Evolutionary conservation across 768 basidiomycete genomes (phyloP).

Genomic region (Lanmaoa rubissima): DNA sequence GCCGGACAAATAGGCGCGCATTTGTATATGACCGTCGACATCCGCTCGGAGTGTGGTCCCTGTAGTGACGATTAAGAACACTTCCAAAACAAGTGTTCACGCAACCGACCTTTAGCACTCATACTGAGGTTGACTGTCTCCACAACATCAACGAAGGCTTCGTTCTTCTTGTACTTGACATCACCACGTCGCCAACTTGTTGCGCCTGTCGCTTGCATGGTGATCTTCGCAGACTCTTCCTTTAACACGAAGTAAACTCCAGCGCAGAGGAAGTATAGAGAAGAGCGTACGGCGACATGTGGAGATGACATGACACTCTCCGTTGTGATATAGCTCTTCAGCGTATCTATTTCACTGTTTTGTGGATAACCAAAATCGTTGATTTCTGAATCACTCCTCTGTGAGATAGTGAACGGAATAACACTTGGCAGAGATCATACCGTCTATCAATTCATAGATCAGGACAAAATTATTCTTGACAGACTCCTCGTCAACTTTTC

Average conservation of each 20-base stretch:
- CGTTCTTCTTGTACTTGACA: constrained; percentile 99
- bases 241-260: constrained; percentile 30
- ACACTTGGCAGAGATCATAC: constrained; percentile 40
- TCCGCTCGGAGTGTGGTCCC: constrained; percentile 92
- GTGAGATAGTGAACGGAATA: constrained; percentile 6
- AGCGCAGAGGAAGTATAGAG: not conserved
- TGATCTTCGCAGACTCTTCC: constrained; percentile 98
- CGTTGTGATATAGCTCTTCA: constrained; percentile 97
- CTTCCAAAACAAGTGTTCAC: not conserved
- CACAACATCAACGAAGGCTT: constrained; percentile 99
- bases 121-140: constrained; percentile 95
- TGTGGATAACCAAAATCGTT: constrained; percentile 99
- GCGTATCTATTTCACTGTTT: constrained; percentile 96
- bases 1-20: constrained; percentile 96
- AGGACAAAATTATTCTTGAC: constrained; percentile 99
- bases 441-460: constrained; percentile 97
- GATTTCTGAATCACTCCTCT: constrained; percentile 61
- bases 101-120: constrained; percentile 79
- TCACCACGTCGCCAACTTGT: constrained; percentile 95
- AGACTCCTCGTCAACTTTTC: constrained; percentile 96
- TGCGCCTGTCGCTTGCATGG: constrained; percentile 93
- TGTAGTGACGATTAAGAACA: constrained; percentile 29
- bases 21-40: constrained; percentile 96
- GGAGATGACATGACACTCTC: constrained; percentile 89
- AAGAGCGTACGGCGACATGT: constrained; percentile 67